Conservation (phyloP, 2,329 filamentous ascomycete genomes). For the Sporothrix humicola region DNA sequence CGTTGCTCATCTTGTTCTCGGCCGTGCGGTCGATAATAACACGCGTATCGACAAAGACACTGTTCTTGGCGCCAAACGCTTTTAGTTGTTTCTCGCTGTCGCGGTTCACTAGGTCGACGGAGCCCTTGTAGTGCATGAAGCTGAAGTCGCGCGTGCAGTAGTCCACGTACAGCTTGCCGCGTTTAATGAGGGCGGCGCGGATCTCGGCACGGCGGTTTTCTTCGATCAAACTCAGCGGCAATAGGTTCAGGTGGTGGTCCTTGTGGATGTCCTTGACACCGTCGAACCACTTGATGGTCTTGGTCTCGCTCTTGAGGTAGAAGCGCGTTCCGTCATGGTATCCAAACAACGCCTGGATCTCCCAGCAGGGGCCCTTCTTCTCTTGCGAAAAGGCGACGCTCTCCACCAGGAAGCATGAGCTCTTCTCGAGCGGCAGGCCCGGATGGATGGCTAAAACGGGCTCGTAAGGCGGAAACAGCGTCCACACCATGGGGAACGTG, state of each 20-base stretch:
- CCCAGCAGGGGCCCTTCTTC: conserved; percentile 32
- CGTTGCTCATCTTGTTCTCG: conserved; percentile 28
- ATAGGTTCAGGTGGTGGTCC: conserved; percentile 17
- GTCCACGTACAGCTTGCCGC: conserved; percentile 29
- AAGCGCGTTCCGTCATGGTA: conserved; percentile 24
- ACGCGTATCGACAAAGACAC: conserved; percentile 9
- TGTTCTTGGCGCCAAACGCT: conserved; percentile 11
- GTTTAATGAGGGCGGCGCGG: conserved; percentile 21
- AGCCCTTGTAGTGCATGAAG: conserved; percentile 27
- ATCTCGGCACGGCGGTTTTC: conserved; percentile 17
- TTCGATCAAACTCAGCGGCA: conserved; percentile 22
- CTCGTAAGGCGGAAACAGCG: conserved; percentile 32
- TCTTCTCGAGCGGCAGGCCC: conserved; percentile 3
- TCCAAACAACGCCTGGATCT: conserved; percentile 4
- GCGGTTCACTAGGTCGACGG: not conserved
- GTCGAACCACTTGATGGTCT: conserved; percentile 25
- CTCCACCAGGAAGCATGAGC: conserved; percentile 27
- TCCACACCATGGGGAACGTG: conserved; percentile 30
- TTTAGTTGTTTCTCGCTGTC: conserved; percentile 27
- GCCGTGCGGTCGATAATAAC: conserved; percentile 30
- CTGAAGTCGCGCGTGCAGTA: conserved; percentile 30
- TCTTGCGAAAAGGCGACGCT: conserved; percentile 18
- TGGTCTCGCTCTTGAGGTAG: conserved; percentile 16
- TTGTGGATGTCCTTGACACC: conserved; percentile 26
- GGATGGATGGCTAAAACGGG: conserved; percentile 19